Conservation (phyloP, 768 basidiomycete species). For the Favolaschia claudopus region DNA sequence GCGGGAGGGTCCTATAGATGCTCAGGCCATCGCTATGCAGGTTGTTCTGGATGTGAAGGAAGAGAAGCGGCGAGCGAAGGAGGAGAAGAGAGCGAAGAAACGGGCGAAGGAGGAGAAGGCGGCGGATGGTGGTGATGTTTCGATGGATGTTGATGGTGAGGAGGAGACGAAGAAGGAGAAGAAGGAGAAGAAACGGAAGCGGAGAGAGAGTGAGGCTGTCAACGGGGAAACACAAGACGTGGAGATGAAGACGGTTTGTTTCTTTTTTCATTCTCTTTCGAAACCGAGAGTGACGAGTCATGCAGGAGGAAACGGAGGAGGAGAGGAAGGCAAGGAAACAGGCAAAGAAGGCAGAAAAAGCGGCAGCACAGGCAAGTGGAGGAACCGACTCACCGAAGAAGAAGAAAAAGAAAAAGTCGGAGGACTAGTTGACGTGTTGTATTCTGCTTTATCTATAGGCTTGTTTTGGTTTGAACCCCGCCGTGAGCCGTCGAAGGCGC, state of each 20-base stretch:
- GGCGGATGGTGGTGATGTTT: constrained; percentile 36
- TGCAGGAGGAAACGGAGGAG: constrained; percentile 77
- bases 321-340: constrained; percentile 84
- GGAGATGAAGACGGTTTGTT: constrained; percentile 42
- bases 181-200: constrained; percentile 54
- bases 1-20: constrained; percentile 78
- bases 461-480: constrained; percentile 30
- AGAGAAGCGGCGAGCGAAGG: constrained; percentile 84
- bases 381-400: constrained; percentile 56
- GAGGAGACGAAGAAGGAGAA: constrained; percentile 39
- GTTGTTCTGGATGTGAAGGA: constrained; percentile 84
- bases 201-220: constrained; percentile 64
- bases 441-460: constrained; percentile 15
- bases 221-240: constrained; percentile 36
- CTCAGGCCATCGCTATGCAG: constrained; percentile 75
- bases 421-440: constrained; percentile 41
- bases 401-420: constrained; percentile 69
- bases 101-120: constrained; percentile 57
- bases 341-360: constrained; percentile 81
- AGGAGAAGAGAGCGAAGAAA: constrained; percentile 78
- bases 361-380: constrained; percentile 53
- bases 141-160: constrained; percentile 51
- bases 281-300: constrained; percentile 9
- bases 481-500: no score
- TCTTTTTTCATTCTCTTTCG: neutral